phyloP scores from a whole-genome alignment of 202 grass and related monocot genomes.

The Carex sylvatica region DNA sequence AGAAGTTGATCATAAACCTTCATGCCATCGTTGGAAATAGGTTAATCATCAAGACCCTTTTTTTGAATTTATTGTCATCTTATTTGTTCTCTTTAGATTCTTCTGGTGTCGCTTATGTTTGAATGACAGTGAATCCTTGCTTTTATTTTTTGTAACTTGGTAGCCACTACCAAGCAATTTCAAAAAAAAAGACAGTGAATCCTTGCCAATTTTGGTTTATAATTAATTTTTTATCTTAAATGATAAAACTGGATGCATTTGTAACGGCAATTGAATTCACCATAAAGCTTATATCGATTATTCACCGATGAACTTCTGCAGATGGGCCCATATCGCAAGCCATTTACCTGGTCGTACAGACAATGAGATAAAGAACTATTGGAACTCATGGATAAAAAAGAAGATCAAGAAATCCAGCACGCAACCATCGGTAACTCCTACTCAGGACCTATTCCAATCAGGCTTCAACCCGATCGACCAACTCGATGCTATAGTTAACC shows the following conservation, averaged over 20 bases:
- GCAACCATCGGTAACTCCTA: constrained; percentile 26
- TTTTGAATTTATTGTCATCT: not conserved
- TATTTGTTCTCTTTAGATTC: not conserved
- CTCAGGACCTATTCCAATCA: constrained; percentile 31
- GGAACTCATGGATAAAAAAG: constrained; percentile 99
- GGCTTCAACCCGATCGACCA: constrained; percentile 40
- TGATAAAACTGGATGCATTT: not conserved
- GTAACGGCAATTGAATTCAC: not conserved
- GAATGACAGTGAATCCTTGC: not conserved
- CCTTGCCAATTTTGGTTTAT: not conserved
- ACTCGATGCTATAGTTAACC: constrained; percentile 58
- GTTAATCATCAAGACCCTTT: constrained; percentile 24
- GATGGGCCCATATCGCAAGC: constrained; percentile 99
- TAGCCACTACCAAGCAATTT: too few species aligned
- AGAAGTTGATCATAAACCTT: constrained; percentile 98
- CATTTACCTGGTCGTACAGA: constrained; percentile 91
- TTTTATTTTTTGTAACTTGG: too few species aligned
- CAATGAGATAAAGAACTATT: constrained; percentile 99
- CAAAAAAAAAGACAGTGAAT: not conserved
- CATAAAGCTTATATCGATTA: not conserved
- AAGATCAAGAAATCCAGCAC: constrained; percentile 67
- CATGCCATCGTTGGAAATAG: constrained; percentile 98
- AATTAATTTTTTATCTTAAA: not conserved
- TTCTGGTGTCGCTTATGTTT: not conserved
- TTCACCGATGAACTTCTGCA: constrained; percentile 30